Base-by-base conservation (phyloP, 768 basidiomycete species). In the Phanerodontia chrysosporium region DNA sequence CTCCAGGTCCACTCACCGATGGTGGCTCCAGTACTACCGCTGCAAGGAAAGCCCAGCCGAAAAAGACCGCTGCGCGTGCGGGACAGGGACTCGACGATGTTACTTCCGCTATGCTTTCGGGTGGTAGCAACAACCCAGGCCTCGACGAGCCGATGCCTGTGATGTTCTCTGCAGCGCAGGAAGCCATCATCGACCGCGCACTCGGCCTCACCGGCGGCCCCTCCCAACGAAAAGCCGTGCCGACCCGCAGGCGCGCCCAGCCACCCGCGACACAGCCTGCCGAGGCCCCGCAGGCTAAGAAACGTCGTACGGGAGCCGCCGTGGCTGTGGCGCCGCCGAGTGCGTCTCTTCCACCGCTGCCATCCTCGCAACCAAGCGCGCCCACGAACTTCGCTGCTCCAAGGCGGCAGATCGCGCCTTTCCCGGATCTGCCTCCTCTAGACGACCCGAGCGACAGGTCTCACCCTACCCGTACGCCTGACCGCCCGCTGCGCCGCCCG, bases 151-250 rank as follows among this genome's bases (percentile, higher is more conserved):
- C 21, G 1, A 18, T 35, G 35, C 51, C 58, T 18, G 24, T 42
- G 13, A 24, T 16, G 29, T 44, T 54, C 51, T 32, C 12, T 2
- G 42, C 35, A 3, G 30, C 35, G 53, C 52, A 54, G 28, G 52
- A 54, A 24, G 51, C 49, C 21, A 59, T 54, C 51, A 45, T 59
- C 46, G 52, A 59, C 30, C 32, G 51, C 16, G 44, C 44, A 13
- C 25, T 59, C 8, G 58, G 58, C 2, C 45, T 57, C 55, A 6
- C 35, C 24, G 35, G 35, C 14, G 52, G 52, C 3, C 8, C 10
- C 4, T 32, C 49, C 16, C 30, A 32, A 13, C 27, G 29, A 22
- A 51, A 51, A 22, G 49, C 28, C 8, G 4, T 14, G 14, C 5
- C 29, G 2, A 21, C 49, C 30, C 28, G 49, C 2, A 51, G 32